Base-by-base conservation (phyloP, 2,329 filamentous ascomycete genomes). In the Arthrobotrys pseudoclavata region DNA sequence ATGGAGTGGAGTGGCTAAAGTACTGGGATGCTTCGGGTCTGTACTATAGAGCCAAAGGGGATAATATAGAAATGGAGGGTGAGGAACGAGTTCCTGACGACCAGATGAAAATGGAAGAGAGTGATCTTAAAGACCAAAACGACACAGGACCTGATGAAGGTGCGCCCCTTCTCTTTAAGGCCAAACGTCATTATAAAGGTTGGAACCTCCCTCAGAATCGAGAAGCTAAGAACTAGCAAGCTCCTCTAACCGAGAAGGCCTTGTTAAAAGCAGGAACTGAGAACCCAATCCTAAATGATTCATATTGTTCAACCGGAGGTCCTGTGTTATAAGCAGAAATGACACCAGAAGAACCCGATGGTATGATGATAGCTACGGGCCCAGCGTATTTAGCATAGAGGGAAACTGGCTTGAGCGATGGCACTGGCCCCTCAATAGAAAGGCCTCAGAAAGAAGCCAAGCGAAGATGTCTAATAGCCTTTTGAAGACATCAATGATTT, bases 1-100 rank as follows among this genome's bases (percentile, higher is more conserved):
- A 48, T 66, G 66, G 31, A 3, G 48, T 63, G 13, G 50, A 66
- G 20, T 20, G 50, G 13, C 34, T 42, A 3, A 60, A 40, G 34
- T 24, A 22, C 29, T 24, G 10, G 34, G 29, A n/a, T 22, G 40
- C 26, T n/a, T 2, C 15, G n/a, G 52, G 52, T 10, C 3, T 29
- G 12, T 57, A 53, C 29, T 20, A 37, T n/a, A 57, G 24, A 29
- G 52, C 3, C 4, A 57, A 34, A 4, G 29, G 52, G 5, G 47
- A 24, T 22, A 57, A 13, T 5, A 20, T 37, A 13, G 52, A 37
- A 13, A 20, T 20, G 29, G 52, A 50, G 4, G 47, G 15, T 24
- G 20, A 50, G 10, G 10, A 50, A 12, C 20, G 18, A 18, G 26
- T 18, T 31, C 47, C 47, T 13, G 22, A 50, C 0, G 47, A 50